Evolutionary conservation across 768 basidiomycete genomes (phyloP).

Genomic region (Cystobasidium onofrii): DNA sequence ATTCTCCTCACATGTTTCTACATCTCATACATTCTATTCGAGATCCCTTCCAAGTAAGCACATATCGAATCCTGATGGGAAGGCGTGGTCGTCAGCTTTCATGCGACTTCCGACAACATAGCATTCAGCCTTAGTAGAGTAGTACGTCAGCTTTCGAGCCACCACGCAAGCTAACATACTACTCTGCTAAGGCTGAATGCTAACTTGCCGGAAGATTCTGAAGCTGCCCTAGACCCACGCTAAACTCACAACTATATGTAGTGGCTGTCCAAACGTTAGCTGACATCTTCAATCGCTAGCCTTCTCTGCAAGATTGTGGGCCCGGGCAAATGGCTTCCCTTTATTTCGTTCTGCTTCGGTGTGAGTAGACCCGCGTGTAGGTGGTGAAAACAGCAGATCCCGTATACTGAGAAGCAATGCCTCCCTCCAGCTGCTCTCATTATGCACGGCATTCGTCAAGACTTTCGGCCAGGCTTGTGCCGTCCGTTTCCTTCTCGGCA

Average conservation of each 20-base stretch:
- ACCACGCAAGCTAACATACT: too few relatives aligned
- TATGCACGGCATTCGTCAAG: constrained; percentile 19
- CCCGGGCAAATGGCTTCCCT: constrained; percentile 15
- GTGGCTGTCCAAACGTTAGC: too few relatives aligned
- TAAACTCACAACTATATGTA: too few relatives aligned
- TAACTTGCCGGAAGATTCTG: too few relatives aligned
- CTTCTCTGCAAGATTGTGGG: constrained; percentile 13
- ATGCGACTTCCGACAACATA: too few relatives aligned
- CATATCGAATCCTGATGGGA: too few relatives aligned
- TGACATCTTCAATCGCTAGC: too few relatives aligned
- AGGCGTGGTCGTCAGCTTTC: too few relatives aligned
- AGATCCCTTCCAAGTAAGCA: constrained; percentile 20
- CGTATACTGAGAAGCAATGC: background rate
- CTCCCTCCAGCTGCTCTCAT: background rate
- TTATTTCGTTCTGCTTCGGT: constrained; percentile 24
- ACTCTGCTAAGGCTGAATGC: too few relatives aligned
- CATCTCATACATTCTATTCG: constrained; percentile 21
- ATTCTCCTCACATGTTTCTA: constrained; percentile 30
- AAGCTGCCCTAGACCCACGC: too few relatives aligned
- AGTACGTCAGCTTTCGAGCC: too few relatives aligned
- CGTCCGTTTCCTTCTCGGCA: constrained; percentile 31
- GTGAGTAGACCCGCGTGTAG: background rate
- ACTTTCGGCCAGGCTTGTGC: background rate
- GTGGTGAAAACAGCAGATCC: background rate
- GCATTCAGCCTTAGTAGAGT: too few relatives aligned